These are phyloP conservation scores for Blastobotrys attinorum DNA, from an alignment of 805 yeast species.

Conservation along the genomic window DNA sequence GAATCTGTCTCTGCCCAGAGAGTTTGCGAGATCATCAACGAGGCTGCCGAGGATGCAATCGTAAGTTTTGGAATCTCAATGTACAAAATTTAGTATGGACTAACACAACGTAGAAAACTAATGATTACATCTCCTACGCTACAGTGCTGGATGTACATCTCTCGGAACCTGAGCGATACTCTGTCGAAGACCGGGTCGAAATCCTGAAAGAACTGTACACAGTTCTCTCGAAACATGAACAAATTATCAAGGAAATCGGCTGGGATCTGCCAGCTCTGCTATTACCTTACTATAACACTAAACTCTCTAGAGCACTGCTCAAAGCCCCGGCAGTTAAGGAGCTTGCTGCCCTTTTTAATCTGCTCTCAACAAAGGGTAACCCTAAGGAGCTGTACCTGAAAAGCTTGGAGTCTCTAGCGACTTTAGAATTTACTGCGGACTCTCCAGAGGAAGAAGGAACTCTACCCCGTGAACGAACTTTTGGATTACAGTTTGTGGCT, in stretches of 20 bases:
- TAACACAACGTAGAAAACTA: conserved; percentile 32
- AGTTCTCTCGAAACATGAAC: conserved; percentile 39
- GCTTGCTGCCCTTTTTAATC: conserved; percentile 47
- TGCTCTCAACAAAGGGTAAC: conserved; percentile 62
- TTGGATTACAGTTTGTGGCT: conserved; percentile 55
- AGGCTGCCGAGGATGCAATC: conserved; percentile 15
- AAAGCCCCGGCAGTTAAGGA: conserved; percentile 12
- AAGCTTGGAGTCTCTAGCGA: conserved; percentile 53
- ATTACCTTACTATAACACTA: conserved; percentile 42
- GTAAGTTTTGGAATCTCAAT: conserved; percentile 4
- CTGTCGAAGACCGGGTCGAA: conserved; percentile 40
- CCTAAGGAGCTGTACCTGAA: conserved; percentile 73
- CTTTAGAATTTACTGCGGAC: conserved; percentile 7
- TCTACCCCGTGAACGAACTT: conserved; percentile 20
- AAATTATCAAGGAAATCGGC: conserved; percentile 59
- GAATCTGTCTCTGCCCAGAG: conserved; percentile 5
- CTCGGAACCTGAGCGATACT: conserved; percentile 39
- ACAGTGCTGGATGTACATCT: conserved; percentile 61
- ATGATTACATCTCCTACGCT: conserved; percentile 64
- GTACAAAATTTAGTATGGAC: background rate
- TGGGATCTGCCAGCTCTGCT: conserved; percentile 85
- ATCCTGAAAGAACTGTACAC: conserved; percentile 41
- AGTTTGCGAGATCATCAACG: conserved; percentile 15
- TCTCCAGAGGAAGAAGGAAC: conserved; percentile 17
- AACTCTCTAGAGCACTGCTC: conserved; percentile 5